Evolutionary conservation across 2,329 filamentous ascomycete species (phyloP).

Genomic region (Diaporthe aspalathi): DNA sequence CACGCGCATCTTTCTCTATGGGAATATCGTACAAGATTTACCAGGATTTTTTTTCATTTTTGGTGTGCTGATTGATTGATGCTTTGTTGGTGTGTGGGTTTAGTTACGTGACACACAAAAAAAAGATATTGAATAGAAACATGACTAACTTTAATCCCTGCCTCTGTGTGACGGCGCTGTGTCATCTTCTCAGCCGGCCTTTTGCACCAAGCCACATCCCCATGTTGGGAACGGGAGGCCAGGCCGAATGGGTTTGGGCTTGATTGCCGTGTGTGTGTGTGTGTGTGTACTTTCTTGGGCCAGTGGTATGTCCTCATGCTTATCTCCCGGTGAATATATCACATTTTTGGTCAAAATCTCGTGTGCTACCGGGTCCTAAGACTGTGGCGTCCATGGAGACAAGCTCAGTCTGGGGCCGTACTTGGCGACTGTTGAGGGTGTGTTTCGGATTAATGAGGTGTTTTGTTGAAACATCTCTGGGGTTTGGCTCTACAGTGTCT

Average conservation of each 20-base stretch:
- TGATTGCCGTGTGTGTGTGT: background rate
- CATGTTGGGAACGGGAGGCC: background rate
- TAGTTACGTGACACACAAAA: background rate
- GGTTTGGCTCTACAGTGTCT: background rate
- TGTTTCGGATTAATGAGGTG: background rate
- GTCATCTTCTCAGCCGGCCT: background rate
- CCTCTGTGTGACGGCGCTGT: background rate
- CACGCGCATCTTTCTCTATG: no score
- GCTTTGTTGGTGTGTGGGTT: background rate
- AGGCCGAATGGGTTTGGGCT: background rate
- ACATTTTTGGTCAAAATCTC: no score
- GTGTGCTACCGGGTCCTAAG: background rate
- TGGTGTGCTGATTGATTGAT: no score
- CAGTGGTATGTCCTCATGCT: no score
- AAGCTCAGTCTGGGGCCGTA: background rate
- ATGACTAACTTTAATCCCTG: no score
- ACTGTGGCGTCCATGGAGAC: no score
- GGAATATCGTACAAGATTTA: no score
- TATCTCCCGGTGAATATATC: background rate
- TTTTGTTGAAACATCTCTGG: background rate
- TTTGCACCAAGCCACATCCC: background rate
- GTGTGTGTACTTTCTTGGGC: no score
- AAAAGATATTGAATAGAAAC: no score
- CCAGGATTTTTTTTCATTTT: background rate
- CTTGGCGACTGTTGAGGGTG: background rate